Percentiles rank a stretch among this genome's conserved stretches.
These are phyloP conservation scores for Jamesozyma piceae DNA, from an alignment of 805 yeast species.

Conservation along the genomic window DNA sequence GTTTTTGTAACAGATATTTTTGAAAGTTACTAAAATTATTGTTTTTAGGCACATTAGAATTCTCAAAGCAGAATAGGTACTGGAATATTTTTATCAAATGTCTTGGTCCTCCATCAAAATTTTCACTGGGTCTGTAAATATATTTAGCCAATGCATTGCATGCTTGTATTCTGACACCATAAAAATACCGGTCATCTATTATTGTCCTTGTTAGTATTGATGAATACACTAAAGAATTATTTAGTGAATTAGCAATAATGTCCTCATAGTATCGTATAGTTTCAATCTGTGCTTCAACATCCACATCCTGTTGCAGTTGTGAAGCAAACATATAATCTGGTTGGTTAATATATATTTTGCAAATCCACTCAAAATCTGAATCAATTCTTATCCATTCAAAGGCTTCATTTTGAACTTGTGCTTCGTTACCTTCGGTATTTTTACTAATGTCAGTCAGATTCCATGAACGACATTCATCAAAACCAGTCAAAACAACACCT, in stretches of 20 bases:
- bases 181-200: constrained; percentile 76
- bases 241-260: constrained; percentile 31
- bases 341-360: constrained; percentile 68
- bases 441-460: constrained; percentile 57
- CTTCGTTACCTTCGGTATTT: constrained; percentile 31
- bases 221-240: constrained; percentile 58
- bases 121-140: constrained; percentile 36
- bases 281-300: constrained; percentile 89
- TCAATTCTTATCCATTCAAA: constrained; percentile 98
- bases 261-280: constrained; percentile 67
- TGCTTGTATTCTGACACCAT: constrained; percentile 83
- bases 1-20: constrained; percentile 57
- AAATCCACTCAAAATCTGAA: constrained; percentile 96
- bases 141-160: constrained; percentile 66
- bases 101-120: constrained; percentile 44
- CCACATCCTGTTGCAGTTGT: constrained; percentile 88
- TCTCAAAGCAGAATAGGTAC: constrained; percentile 61
- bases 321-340: constrained; percentile 94
- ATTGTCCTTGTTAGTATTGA: constrained; percentile 70
- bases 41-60: constrained; percentile 58
- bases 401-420: constrained; percentile 52
- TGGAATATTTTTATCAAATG: constrained; percentile 67
- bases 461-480: constrained; percentile 63
- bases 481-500: constrained; percentile 66
- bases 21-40: constrained; percentile 73